Evolutionary conservation across 345 rosid species (phyloP), one percentile per base, ranked within the genome.

Genomic region (Streptanthus diversifolius): DNA sequence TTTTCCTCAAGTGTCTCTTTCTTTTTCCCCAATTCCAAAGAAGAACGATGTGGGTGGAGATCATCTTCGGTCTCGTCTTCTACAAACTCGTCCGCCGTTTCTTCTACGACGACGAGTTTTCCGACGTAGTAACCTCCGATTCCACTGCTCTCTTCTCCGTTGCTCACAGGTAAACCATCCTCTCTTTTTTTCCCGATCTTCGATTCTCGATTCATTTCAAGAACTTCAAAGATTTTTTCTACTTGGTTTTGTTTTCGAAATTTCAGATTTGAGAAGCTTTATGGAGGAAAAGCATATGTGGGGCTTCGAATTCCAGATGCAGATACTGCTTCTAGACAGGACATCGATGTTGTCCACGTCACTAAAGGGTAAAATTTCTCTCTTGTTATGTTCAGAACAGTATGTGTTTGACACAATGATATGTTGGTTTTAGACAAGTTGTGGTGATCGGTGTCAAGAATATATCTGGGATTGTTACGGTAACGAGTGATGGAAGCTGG

Each of bases 251-350:
- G n/a, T n/a, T n/a, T n/a, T n/a, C n/a, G n/a, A n/a, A n/a, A n/a
- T 44, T 67, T 30, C 54, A 93, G 98, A 52, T 83, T 93, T 18
- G 97, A 91, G 69, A 93, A 91, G 86, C 87, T 91, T 52, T 85
- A 86, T 68, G 88, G 87, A 59, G 98, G 98, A 41, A 93, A 91
- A 63, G 88, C 82, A 2, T 89, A 86, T 57, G 84, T 85, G 4
- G 98, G 98, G 48, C 98, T 93, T 72, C 90, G 88, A 39, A 85
- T 93, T 80, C 98, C 97, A 1, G 97, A 93, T 80, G 79, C 96
- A 7, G 98, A 93, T 53, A 78, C 96, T 19, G 88, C 85, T 70
- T 81, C 92, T 6, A 86, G 88, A 29, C 88, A 88, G 79, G 80
- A 82, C 62, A 80, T 93, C 14, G 96, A 93, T 71, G 55, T 86